These are phyloP conservation scores for Lactifluus subvellereus DNA, from an alignment of 768 basidiomycete genomes.

Conservation along the genomic window DNA sequence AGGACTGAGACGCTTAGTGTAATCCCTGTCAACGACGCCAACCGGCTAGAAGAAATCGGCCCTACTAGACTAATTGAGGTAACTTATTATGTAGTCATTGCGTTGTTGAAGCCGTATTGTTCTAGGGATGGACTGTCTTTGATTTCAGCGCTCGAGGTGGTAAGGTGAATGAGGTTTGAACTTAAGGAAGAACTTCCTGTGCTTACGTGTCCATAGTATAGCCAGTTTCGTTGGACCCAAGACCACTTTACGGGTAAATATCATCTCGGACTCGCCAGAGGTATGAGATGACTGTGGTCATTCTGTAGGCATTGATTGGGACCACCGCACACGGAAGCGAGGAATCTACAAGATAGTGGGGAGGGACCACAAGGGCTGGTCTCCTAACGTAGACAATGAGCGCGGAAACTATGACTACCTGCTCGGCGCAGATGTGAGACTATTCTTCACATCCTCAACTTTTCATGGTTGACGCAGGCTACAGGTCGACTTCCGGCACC, in stretches of 20 bases:
- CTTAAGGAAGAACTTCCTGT: neutral
- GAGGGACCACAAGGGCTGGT: conserved; percentile 72
- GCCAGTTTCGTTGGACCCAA: conserved; percentile 62
- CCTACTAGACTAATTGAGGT: conserved; percentile 64
- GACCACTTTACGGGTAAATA: conserved; percentile 70
- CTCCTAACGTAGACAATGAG: conserved; percentile 69
- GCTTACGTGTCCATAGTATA: conserved; percentile 46
- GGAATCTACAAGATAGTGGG: conserved; percentile 71
- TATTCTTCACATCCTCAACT: neutral
- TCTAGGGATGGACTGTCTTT: conserved; percentile 80
- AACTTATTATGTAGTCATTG: neutral
- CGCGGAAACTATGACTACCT: conserved; percentile 87
- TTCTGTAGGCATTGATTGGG: conserved; percentile 73
- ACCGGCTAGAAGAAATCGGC: conserved; percentile 59
- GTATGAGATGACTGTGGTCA: neutral
- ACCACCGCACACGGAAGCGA: conserved; percentile 55
- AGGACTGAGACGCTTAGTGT: conserved; percentile 61
- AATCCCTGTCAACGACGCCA: conserved; percentile 61
- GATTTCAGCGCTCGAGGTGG: conserved; percentile 72
- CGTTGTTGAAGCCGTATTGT: conserved; percentile 7
- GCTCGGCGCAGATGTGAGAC: conserved; percentile 62
- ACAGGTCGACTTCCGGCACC: conserved; percentile 81
- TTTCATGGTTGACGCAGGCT: conserved; percentile 18
- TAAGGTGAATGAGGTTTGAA: conserved; percentile 43
- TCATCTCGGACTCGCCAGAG: neutral